Conservation (phyloP, 495 filamentous ascomycete genomes). For the Hypoxylon trugodes region DNA sequence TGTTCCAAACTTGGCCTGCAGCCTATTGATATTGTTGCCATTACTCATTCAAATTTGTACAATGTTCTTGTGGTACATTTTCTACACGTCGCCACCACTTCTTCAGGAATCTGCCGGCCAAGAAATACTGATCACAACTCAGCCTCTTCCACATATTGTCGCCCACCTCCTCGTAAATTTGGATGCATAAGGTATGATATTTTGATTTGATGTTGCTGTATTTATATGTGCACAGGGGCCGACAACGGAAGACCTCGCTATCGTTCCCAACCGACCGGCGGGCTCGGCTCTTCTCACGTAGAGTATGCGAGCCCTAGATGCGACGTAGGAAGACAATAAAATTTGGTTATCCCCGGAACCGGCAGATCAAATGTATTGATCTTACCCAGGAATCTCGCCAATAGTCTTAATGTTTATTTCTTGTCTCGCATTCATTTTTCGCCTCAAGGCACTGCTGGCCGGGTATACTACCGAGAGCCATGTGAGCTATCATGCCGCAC, state of each 20-base stretch:
- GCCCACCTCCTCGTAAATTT: background rate
- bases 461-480: slow-evolving; percentile 35
- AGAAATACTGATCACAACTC: slow-evolving; percentile 7
- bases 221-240: slow-evolving; percentile 9
- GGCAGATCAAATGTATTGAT: background rate
- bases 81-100: background rate
- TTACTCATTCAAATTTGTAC: slow-evolving; percentile 7
- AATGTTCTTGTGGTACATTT: background rate
- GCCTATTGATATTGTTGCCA: background rate
- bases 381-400: slow-evolving; percentile 41
- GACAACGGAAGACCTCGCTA: slow-evolving; percentile 12
- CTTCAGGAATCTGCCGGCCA: slow-evolving; percentile 2
- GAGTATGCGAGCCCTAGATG: background rate
- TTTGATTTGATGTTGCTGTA: background rate
- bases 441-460: slow-evolving; percentile 46
- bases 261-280: background rate
- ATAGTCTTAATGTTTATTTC: slow-evolving; percentile 44
- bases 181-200: background rate
- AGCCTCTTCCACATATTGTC: background rate
- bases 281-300: background rate
- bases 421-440: slow-evolving; percentile 47
- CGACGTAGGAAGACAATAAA: background rate
- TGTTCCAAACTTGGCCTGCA: background rate
- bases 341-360: background rate
- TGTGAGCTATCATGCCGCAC: background rate